Evolutionary conservation across 2,329 filamentous ascomycete species (phyloP), one percentile per base, ranked within the genome.

Genomic region (Verticillium albo-atrum): DNA sequence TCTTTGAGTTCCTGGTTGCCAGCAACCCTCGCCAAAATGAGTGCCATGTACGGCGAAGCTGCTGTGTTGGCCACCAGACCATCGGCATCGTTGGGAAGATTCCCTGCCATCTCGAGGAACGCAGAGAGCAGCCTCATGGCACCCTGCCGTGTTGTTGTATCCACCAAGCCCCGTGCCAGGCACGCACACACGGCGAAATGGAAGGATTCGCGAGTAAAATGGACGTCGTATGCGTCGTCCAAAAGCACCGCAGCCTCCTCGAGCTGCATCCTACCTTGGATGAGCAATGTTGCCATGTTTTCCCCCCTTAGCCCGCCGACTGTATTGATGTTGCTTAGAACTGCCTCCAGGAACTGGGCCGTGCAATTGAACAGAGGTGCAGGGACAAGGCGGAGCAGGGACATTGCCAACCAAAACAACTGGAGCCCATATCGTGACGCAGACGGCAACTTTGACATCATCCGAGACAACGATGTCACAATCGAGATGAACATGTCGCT

Each of bases 401-500:
- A 88, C 64, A 89, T 83, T 10, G 86, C 86, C 34, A 90, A 76
- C 87, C 87, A 90, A 69, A 90, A 90, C 6, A 90, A 76, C 66
- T 90, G 87, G 34, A 88, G 73, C 0, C 87, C 85, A 66, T 90
- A 90, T 32, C 87, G 82, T 28, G 87, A 90, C 10, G 86, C 81
- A 3, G 85, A 82, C 6, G 85, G 84, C 23, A 90, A 77, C 67
- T 89, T 89, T 17, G 83, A 78, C 79, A 89, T 88, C 86, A 90
- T 89, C 69, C 88, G 89, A 12, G 87, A 88, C 52, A 90, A 71
- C 3, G 85, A 83, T 2, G 84, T 87, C 25, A 89, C 81, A 58
- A 90, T 89, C 6, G 87, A 84, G 34, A 88, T 81, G 30, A 89
- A 78, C 86, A 90, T 88, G 65, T 89, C 87, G 63, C 80, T 84